A percentile compares a stretch with the other conserved stretches of the same genome.
phyloP scores from a whole-genome alignment of 345 rosid species.

The Laguncularia racemosa region DNA sequence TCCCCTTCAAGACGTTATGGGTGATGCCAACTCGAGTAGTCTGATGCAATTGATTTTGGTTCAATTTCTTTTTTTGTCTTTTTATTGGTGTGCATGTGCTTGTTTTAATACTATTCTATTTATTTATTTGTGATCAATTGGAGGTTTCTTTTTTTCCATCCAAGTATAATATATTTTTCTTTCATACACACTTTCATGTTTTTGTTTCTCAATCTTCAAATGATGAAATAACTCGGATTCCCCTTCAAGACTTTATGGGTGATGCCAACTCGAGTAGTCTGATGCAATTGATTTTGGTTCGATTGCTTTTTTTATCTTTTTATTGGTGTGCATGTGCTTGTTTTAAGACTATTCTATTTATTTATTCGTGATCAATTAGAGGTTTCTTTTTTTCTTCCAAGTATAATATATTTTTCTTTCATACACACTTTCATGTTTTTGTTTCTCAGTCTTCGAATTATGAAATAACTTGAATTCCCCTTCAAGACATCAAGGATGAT shows the following conservation, averaged over 20 bases:
- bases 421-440: too few relatives aligned
- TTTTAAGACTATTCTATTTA: too few relatives aligned
- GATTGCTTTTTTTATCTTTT: neutral
- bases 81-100: neutral
- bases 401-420: too few relatives aligned
- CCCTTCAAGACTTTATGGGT: conserved; percentile 47
- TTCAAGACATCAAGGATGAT: conserved; percentile 19
- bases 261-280: conserved; percentile 56
- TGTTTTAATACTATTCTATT: too few relatives aligned
- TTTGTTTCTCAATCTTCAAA: conserved; percentile 2
- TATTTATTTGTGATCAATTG: too few relatives aligned
- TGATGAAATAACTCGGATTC: conserved; percentile 56
- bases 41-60: conserved; percentile 24
- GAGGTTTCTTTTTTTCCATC: too few relatives aligned
- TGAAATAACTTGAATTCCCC: conserved; percentile 18
- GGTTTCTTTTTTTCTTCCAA: too few relatives aligned
- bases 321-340: neutral
- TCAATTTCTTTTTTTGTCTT: neutral
- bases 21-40: conserved; percentile 57
- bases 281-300: conserved; percentile 19
- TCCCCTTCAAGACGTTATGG: conserved; percentile 49
- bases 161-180: too few relatives aligned
- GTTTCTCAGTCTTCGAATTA: conserved; percentile 2
- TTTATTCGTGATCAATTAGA: too few relatives aligned
- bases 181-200: too few relatives aligned